These are phyloP conservation scores for Bertia moriformis DNA, from an alignment of 2,329 filamentous ascomycete species.

Conservation along the genomic window DNA sequence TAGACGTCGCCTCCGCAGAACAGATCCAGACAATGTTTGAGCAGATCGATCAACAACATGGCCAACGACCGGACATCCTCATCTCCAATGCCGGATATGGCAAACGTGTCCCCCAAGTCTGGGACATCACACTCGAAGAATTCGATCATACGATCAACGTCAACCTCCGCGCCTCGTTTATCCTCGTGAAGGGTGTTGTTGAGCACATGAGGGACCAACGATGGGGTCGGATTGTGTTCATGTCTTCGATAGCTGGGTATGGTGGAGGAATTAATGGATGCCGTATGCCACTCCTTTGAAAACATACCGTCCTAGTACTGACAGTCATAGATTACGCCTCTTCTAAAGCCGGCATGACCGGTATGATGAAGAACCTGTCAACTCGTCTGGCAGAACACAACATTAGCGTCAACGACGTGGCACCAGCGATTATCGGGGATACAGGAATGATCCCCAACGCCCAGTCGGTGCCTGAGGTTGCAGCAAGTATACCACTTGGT, in stretches of 20 bases:
- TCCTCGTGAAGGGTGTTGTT: constrained; percentile 15
- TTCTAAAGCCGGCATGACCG: constrained; percentile 9
- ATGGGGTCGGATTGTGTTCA: constrained; percentile 16
- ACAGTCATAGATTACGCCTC: neutral
- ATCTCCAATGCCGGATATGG: constrained; percentile 17
- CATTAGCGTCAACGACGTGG: constrained; percentile 17
- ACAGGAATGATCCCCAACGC: constrained; percentile 19
- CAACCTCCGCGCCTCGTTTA: constrained; percentile 17
- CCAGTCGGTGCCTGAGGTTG: constrained; percentile 15
- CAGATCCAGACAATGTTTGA: constrained; percentile 10
- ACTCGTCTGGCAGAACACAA: constrained; percentile 15
- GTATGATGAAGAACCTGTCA: constrained; percentile 16
- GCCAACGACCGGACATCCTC: constrained; percentile 12
- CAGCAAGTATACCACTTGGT: constrained; percentile 15
- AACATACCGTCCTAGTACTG: no score
- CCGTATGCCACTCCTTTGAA: constrained; percentile 19
- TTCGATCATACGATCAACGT: constrained; percentile 20
- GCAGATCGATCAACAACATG: constrained; percentile 9
- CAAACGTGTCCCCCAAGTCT: constrained; percentile 15
- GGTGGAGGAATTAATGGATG: constrained; percentile 18
- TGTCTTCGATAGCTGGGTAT: constrained; percentile 16
- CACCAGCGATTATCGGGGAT: constrained; percentile 18
- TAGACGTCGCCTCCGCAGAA: constrained; percentile 13
- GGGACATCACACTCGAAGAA: constrained; percentile 16
- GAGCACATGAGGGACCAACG: constrained; percentile 13